Evolutionary conservation across 371 early-diverging fungal genomes (phyloP).

Genomic region (Mortierella sp.): DNA sequence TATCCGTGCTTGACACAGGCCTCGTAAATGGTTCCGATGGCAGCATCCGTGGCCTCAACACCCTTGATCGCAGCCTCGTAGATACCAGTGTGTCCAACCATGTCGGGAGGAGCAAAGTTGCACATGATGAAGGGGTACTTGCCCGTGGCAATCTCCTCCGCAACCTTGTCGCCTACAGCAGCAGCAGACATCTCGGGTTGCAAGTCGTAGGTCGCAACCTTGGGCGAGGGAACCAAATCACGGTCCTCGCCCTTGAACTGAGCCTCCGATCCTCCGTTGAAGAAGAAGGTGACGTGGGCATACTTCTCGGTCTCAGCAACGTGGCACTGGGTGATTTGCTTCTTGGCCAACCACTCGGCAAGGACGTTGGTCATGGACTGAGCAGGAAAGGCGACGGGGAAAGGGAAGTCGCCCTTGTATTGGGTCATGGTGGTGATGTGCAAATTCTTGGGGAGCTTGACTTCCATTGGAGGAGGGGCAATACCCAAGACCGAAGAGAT

Average conservation of each 20-base stretch:
- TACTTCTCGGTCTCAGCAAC: slow-evolving; percentile 99
- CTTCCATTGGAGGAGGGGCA: slow-evolving; percentile 88
- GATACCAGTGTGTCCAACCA: slow-evolving; percentile 99
- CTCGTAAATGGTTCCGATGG: slow-evolving; percentile 94
- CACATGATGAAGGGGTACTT: slow-evolving; percentile 97
- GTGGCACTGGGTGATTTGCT: slow-evolving; percentile 91
- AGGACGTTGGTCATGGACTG: slow-evolving; percentile 97
- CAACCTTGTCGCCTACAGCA: slow-evolving; percentile 92
- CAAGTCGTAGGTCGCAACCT: slow-evolving; percentile 98
- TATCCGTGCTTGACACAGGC: slow-evolving; percentile 93
- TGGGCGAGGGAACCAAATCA: slow-evolving; percentile 91
- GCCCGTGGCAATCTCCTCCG: slow-evolving; percentile 78
- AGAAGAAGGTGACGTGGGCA: slow-evolving; percentile 99
- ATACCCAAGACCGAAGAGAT: slow-evolving; percentile 91
- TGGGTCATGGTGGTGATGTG: slow-evolving; percentile 96
- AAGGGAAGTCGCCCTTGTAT: slow-evolving; percentile 96
- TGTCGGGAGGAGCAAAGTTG: slow-evolving; percentile 99
- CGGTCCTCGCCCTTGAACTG: slow-evolving; percentile 92
- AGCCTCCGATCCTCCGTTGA: slow-evolving; percentile 98
- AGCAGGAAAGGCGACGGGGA: slow-evolving; percentile 93
- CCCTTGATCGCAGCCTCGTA: slow-evolving; percentile 95
- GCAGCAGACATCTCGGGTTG: slow-evolving; percentile 96
- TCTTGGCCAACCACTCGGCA: slow-evolving; percentile 95
- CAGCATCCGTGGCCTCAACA: slow-evolving; percentile 94
- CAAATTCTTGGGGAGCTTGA: slow-evolving; percentile 81